Conservation (phyloP, 2,329 filamentous ascomycete genomes). For the Harringtonia lauricola region DNA sequence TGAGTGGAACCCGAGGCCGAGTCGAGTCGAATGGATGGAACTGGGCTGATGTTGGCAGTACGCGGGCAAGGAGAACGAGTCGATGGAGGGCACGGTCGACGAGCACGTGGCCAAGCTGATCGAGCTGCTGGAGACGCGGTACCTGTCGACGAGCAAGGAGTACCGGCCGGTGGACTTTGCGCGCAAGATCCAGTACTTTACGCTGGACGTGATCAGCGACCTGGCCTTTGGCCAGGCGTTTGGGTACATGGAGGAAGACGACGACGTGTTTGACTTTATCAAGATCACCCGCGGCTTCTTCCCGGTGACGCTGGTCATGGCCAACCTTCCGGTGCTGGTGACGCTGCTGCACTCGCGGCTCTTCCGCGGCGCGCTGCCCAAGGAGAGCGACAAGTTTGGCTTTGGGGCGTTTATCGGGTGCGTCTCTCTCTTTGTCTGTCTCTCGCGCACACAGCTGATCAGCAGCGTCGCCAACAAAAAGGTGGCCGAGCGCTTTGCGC, state of each 20-base stretch:
- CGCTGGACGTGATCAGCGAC: conserved; percentile 41
- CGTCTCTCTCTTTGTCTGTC: conserved; percentile 9
- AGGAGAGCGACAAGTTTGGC: conserved; percentile 9
- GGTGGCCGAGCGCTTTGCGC: conserved; percentile 19
- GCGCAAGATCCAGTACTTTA: conserved; percentile 38
- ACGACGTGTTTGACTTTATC: conserved; percentile 34
- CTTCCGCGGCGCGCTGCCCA: conserved; percentile 19
- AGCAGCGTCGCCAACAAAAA: conserved; percentile 27
- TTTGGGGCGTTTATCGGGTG: conserved; percentile 11
- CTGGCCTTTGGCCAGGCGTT: conserved; percentile 38
- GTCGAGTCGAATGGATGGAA: no score
- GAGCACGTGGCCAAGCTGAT: conserved; percentile 14
- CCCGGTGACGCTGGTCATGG: conserved; percentile 29
- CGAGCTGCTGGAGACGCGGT: conserved; percentile 30
- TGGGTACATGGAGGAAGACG: conserved; percentile 32
- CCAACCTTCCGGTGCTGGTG: conserved; percentile 30
- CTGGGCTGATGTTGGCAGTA: conserved; percentile 12
- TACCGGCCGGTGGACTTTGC: conserved; percentile 30
- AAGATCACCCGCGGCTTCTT: conserved; percentile 17
- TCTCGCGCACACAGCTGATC: background rate
- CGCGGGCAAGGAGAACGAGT: conserved; percentile 17
- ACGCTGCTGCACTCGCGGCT: conserved; percentile 25
- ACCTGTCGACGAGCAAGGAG: conserved; percentile 19
- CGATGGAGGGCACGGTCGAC: conserved; percentile 16
- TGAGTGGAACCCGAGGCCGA: conserved; percentile 17